Base-by-base conservation (phyloP, 306 rosid species). In the Inga leiocalycina region DNA sequence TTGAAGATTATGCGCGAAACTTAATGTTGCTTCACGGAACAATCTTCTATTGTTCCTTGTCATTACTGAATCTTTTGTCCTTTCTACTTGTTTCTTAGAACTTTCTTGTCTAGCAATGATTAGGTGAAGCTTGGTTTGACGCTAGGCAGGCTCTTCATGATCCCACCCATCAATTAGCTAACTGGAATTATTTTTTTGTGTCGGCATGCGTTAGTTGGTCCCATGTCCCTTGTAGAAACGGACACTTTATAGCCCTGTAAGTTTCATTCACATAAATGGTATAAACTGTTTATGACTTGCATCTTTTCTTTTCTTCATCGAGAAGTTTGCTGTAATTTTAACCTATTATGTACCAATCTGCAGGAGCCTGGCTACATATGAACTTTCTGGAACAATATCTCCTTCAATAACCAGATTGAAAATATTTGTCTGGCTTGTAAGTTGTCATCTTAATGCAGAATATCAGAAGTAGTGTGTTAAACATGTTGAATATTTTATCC, bases 151-250 rank as follows among this genome's bases (percentile, higher is more conserved):
- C 78, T 27, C 94, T 95, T 35, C 90, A 95, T 71, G 96, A 93
- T 90, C 83, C 97, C 71, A 82, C 80, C 54, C 78, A 87, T 78
- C 89, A 67, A 78, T 80, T 93, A 82, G 80, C 79, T 39, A 97
- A 92, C 66, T 95, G 99, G 99, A 84, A 92, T 75, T 3, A 67
- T 72, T 10, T 82, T 87, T 54, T 93, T 12, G 99, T 93, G 74
- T 93, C 93, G 85, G 97, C 99, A 1, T 95, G 98, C 82, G 89
- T 61, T 81, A 95, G 93, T 80, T 95, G 99, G 99, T 89, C 96
- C 45, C 91, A 90, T 74, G 87, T 95, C 79, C 81, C 90, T 79
- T 95, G 99, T 78, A 85, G 88, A 85, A 88, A 88, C 45, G 93
- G 89, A 78, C 87, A 93, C 41, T 98, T 95, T 84, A 87, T 90